phyloP scores from a whole-genome alignment of 2,329 filamentous ascomycete genomes.

The Dothistroma septosporum region DNA sequence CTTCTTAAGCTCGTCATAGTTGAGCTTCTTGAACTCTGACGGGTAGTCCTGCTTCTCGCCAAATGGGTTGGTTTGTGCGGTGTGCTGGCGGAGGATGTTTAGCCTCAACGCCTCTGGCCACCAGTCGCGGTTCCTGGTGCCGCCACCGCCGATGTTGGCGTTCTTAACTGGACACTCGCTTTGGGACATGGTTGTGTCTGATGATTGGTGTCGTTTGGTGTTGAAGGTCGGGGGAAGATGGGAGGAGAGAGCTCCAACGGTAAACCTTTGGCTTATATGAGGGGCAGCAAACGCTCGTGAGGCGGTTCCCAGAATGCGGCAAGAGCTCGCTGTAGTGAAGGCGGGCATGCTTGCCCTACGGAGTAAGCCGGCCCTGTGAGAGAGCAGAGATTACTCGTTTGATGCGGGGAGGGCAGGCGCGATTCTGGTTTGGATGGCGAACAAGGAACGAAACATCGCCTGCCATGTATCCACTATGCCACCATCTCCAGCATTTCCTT shows the following conservation, averaged over 20 bases:
- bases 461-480: not conserved
- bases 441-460: not conserved
- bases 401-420: constrained; percentile 2
- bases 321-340: not conserved
- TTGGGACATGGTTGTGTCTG: constrained; percentile 19
- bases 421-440: not conserved
- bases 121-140: constrained; percentile 67
- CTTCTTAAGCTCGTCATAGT: constrained; percentile 69
- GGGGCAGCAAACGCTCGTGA: not conserved
- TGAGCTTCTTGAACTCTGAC: constrained; percentile 66
- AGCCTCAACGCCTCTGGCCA: constrained; percentile 67
- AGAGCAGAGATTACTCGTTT: not conserved
- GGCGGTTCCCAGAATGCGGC: not conserved
- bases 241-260: not conserved
- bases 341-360: constrained; percentile 4
- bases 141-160: constrained; percentile 41
- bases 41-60: constrained; percentile 65
- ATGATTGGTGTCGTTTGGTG: not conserved
- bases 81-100: constrained; percentile 71
- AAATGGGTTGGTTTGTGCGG: constrained; percentile 59
- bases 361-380: constrained; percentile 1
- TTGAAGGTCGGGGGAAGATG: not conserved
- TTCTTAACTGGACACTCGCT: constrained; percentile 31
- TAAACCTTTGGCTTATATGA: not conserved
- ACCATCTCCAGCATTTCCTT: not conserved